Evolutionary conservation across 345 rosid species (phyloP).

Genomic region (Populus nigra): DNA sequence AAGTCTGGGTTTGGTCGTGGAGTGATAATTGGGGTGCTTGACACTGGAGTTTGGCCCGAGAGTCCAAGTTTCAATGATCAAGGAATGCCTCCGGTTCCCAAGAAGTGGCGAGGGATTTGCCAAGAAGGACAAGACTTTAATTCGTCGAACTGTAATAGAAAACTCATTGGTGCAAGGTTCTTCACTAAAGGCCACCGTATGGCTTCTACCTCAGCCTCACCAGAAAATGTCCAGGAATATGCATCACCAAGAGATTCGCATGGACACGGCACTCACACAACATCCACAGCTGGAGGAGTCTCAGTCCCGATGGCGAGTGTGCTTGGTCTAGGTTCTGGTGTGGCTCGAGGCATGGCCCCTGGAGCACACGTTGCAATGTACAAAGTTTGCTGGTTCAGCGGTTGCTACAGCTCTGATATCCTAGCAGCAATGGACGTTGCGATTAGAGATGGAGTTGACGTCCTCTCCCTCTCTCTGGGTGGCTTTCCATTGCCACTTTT

Average conservation of each 20-base stretch:
- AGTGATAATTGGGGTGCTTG: constrained; percentile 69
- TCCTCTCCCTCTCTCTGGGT: constrained; percentile 83
- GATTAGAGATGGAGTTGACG: constrained; percentile 72
- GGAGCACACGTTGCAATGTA: constrained; percentile 78
- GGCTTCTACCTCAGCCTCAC: constrained; percentile 40
- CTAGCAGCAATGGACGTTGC: constrained; percentile 86
- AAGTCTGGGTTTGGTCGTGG: constrained; percentile 62
- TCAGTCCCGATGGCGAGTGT: constrained; percentile 65
- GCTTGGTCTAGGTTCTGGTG: constrained; percentile 71
- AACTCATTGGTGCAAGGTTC: constrained; percentile 83
- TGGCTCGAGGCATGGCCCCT: constrained; percentile 86
- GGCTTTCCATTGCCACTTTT: constrained; percentile 81
- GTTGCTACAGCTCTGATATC: constrained; percentile 88
- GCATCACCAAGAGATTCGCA: constrained; percentile 74
- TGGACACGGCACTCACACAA: constrained; percentile 90
- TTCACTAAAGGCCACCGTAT: constrained; percentile 72
- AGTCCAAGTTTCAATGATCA: constrained; percentile 75
- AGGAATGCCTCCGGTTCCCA: constrained; percentile 68
- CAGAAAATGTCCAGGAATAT: constrained; percentile 50
- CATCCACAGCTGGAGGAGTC: constrained; percentile 83
- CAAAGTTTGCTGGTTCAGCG: constrained; percentile 86
- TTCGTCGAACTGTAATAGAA: constrained; percentile 59
- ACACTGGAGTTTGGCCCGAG: constrained; percentile 92
- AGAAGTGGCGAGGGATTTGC: constrained; percentile 77
- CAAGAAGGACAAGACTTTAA: constrained; percentile 69